phyloP scores from a whole-genome alignment of 352 stramenopile genomes.

The Globisporangium cylindrosporum region DNA sequence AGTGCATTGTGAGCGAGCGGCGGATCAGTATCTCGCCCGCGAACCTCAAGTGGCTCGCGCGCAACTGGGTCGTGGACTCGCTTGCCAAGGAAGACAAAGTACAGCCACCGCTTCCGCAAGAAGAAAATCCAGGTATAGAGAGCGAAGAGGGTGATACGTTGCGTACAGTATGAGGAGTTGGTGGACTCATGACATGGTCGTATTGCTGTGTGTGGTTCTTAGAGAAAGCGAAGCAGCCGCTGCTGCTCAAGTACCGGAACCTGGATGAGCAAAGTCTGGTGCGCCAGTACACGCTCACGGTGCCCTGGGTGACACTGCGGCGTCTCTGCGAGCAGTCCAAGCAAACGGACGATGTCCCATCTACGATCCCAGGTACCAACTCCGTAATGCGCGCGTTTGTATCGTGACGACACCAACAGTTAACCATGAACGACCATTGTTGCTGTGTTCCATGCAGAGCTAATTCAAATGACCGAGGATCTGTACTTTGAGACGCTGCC shows the following conservation, averaged over 20 bases:
- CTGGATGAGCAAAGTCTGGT: constrained; percentile 38
- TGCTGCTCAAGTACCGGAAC: constrained; percentile 51
- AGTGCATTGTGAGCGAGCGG: constrained; percentile 57
- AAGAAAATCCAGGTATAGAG: constrained; percentile 8
- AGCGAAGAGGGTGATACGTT: neutral
- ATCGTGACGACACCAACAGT: neutral
- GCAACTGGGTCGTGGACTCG: constrained; percentile 42
- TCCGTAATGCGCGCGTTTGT: neutral
- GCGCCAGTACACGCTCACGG: constrained; percentile 56
- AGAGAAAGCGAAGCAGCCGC: constrained; percentile 27
- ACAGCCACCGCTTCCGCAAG: neutral
- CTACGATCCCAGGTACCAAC: constrained; percentile 1
- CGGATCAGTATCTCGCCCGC: constrained; percentile 44
- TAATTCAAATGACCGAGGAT: constrained; percentile 50
- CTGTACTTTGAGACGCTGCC: constrained; percentile 55
- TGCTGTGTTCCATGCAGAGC: constrained; percentile 23
- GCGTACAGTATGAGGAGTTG: neutral
- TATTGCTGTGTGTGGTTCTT: neutral
- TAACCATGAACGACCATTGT: too few species aligned
- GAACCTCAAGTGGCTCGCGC: constrained; percentile 53
- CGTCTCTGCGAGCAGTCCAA: constrained; percentile 38
- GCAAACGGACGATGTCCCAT: neutral
- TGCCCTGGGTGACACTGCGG: constrained; percentile 47
- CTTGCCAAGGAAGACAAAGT: constrained; percentile 22
- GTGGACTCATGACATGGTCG: neutral